A percentile compares a stretch with the other conserved stretches of the same genome.
These are phyloP conservation scores for Didymella lethalis DNA, from an alignment of 2,329 filamentous ascomycete genomes.

Conservation along the genomic window DNA sequence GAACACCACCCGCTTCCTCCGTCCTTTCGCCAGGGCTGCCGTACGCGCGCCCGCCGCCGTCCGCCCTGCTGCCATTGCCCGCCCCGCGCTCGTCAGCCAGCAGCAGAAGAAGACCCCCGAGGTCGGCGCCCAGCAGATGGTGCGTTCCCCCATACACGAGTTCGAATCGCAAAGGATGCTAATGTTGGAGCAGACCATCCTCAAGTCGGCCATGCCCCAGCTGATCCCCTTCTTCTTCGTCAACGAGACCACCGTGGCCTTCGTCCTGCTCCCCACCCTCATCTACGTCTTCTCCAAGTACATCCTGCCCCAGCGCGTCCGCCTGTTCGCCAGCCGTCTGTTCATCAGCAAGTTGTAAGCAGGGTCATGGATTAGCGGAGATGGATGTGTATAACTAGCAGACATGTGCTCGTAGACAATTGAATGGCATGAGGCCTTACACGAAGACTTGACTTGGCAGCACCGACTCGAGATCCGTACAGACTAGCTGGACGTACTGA, in stretches of 20 bases:
- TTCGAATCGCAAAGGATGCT: conserved; percentile 15
- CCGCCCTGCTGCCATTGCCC: conserved; percentile 47
- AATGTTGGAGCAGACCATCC: conserved; percentile 43
- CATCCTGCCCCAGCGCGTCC: conserved; percentile 53
- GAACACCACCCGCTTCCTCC: conserved; percentile 54
- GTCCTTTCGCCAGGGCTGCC: conserved; percentile 51
- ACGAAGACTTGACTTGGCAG: conserved; percentile 4
- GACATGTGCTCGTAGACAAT: conserved; percentile 49
- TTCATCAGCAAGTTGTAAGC: conserved; percentile 57
- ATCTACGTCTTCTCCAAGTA: conserved; percentile 57
- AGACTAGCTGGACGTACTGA: background rate
- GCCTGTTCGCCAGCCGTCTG: conserved; percentile 52
- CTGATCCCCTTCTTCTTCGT: conserved; percentile 57
- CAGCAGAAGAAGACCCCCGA: conserved; percentile 48
- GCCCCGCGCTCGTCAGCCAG: conserved; percentile 46
- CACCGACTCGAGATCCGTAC: background rate
- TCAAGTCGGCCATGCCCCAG: conserved; percentile 56
- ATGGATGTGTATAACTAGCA: conserved; percentile 45
- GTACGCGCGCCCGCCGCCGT: conserved; percentile 49
- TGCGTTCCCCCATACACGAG: conserved; percentile 14
- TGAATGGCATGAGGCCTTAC: conserved; percentile 29
- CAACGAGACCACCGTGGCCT: conserved; percentile 54
- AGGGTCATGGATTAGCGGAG: conserved; percentile 10
- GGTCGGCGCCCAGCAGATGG: conserved; percentile 47
- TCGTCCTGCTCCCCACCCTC: conserved; percentile 52